Evolutionary conservation across 2,329 filamentous ascomycete species (phyloP).

Genomic region (Colletotrichum trifolii): DNA sequence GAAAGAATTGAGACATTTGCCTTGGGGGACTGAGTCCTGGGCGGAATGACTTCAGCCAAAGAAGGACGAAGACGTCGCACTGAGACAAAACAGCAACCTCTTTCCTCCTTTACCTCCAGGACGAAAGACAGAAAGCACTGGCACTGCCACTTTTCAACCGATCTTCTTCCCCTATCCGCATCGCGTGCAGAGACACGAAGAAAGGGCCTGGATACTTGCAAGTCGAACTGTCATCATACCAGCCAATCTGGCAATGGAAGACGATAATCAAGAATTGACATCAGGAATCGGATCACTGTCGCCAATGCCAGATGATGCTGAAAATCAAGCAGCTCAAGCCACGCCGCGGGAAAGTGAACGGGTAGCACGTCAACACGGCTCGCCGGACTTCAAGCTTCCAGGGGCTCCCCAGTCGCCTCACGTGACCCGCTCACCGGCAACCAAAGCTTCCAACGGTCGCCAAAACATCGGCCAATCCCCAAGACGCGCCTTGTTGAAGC

Average conservation of each 20-base stretch:
- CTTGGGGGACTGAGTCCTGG: too few species aligned
- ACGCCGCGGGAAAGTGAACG: conserved; percentile 10
- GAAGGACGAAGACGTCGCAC: too few species aligned
- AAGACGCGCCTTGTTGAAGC: conserved; percentile 20
- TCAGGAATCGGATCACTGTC: background rate
- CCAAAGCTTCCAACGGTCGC: conserved; percentile 7
- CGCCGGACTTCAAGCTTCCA: background rate
- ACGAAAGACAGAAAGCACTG: too few species aligned
- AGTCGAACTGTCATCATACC: too few species aligned
- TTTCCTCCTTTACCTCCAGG: too few species aligned
- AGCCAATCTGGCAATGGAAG: background rate
- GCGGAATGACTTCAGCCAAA: too few species aligned
- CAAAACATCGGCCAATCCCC: conserved; percentile 35
- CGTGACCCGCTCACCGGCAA: conserved; percentile 29
- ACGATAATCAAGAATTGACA: background rate
- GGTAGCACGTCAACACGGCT: background rate
- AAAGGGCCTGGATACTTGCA: too few species aligned
- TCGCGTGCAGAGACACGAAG: too few species aligned
- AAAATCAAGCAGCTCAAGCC: conserved; percentile 3
- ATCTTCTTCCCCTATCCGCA: too few species aligned
- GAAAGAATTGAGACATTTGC: too few species aligned
- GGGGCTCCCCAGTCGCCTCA: background rate
- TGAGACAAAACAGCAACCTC: too few species aligned
- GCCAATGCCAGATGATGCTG: background rate
- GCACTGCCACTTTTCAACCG: too few species aligned